These are phyloP conservation scores for Fraxinus paxiana DNA, from an alignment of 305 asterid species.

Conservation along the genomic window DNA sequence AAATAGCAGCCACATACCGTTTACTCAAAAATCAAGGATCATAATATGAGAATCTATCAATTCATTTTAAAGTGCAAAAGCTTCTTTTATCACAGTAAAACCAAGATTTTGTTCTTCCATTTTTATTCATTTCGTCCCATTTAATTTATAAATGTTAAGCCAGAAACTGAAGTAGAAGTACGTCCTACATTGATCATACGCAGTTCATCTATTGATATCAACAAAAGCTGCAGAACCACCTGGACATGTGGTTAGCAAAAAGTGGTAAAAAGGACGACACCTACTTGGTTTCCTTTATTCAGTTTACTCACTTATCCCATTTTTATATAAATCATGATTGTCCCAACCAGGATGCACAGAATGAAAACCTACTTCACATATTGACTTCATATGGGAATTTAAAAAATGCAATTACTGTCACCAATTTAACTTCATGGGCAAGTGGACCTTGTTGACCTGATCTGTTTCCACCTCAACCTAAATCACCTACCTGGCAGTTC, in stretches of 20 bases:
- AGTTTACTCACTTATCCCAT: background rate
- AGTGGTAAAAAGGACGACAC: background rate
- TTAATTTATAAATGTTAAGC: background rate
- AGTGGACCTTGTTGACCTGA: background rate
- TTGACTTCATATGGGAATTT: background rate
- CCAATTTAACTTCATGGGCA: background rate
- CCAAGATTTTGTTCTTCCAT: background rate
- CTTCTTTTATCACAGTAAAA: background rate
- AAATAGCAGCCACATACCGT: background rate
- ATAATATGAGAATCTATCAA: background rate
- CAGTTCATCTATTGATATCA: background rate
- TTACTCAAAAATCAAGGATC: background rate
- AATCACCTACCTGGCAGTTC: background rate
- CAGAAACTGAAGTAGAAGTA: background rate
- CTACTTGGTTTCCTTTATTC: background rate
- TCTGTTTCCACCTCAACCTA: background rate
- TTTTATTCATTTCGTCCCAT: background rate
- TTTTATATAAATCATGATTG: background rate
- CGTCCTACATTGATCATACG: background rate
- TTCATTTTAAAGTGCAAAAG: background rate
- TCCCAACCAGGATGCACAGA: slow-evolving; percentile 1
- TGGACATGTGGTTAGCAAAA: background rate
- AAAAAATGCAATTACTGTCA: background rate
- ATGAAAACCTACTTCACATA: background rate
- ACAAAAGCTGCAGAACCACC: background rate